These are phyloP conservation scores for Hansenula sp. DNA, from an alignment of 1,139 yeast genomes.

Conservation along the genomic window DNA sequence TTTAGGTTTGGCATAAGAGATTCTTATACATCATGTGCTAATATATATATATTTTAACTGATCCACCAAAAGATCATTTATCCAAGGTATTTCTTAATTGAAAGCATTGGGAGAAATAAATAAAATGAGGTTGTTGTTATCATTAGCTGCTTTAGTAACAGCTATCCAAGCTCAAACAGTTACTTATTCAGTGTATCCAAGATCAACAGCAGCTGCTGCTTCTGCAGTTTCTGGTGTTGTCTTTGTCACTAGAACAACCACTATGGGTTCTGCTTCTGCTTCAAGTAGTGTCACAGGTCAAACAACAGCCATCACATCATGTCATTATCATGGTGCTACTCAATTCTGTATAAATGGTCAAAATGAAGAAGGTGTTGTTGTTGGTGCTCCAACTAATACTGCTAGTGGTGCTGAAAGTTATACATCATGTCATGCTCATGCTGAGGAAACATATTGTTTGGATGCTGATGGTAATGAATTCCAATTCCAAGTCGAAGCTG, in stretches of 20 bases:
- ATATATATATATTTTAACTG: too few species aligned
- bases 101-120: too few species aligned
- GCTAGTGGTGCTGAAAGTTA: conserved; percentile 7
- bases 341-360: conserved; percentile 15
- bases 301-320: conserved; percentile 14
- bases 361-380: conserved; percentile 14
- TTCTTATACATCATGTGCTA: too few species aligned
- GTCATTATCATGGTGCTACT: conserved; percentile 15
- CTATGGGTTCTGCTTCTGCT: not conserved
- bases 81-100: too few species aligned
- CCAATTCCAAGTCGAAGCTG: conserved; percentile 6
- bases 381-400: conserved; percentile 13
- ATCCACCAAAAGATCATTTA: too few species aligned
- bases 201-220: not conserved
- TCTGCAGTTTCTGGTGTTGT: conserved; percentile 1
- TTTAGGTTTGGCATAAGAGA: too few species aligned
- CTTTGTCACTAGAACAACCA: conserved; percentile 4
- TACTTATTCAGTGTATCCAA: not conserved
- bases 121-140: not conserved
- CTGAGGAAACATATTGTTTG: conserved; percentile 14
- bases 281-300: conserved; percentile 4
- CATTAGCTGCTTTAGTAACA: not conserved
- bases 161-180: not conserved
- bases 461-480: conserved; percentile 13
- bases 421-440: conserved; percentile 16